Evolutionary conservation across 805 yeast species (phyloP), one percentile per base, ranked within the genome.

Genomic region (Yarrowia sp.): DNA sequence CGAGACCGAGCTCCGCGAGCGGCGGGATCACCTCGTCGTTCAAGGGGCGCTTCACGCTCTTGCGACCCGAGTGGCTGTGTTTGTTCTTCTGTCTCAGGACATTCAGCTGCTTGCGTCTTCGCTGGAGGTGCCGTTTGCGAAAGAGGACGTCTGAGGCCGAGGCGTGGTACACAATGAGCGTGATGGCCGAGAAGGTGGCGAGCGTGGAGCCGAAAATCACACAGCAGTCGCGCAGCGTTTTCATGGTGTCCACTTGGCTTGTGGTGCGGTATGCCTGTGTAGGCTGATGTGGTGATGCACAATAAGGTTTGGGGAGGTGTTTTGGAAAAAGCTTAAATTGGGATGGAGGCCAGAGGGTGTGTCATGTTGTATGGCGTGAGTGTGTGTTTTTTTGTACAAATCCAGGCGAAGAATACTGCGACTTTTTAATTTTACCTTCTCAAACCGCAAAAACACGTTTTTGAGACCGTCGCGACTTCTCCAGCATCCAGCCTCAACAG

Each of bases 141-240:
- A 33, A 35, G 18, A n/a, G 21, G 16, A 51, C 58, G 32, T 51
- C 42, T 6, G 42, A 33, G 18, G 42, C 41, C 16, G 42, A 24
- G 22, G 32, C 36, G 10, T 51, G 58, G 42, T 51, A 51, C 58
- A 51, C 32, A 24, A 51, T 31, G 24, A 51, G 58, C 12, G 58
- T 35, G 29, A 51, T 32, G 42, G 58, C 41, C 31, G 58, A 22
- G 16, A 51, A 51, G 5, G 58, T 51, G 42, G 32, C 58, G 33
- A 51, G 32, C 41, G 58, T 33, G 16, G 58, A 51, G 8, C 38
- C 58, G 42, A 51, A 51, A 5, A 51, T 35, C 22, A 51, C 42
- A n/a, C 55, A 47, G 10, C 35, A 10, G 25, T 44, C 51, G 35
- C 51, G 51, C 7, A 44, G 19, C 22, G 49, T 25, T n/a, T 42